These are phyloP conservation scores for Talaromyces sp. DNA, from an alignment of 2,329 filamentous ascomycete species.

Conservation along the genomic window DNA sequence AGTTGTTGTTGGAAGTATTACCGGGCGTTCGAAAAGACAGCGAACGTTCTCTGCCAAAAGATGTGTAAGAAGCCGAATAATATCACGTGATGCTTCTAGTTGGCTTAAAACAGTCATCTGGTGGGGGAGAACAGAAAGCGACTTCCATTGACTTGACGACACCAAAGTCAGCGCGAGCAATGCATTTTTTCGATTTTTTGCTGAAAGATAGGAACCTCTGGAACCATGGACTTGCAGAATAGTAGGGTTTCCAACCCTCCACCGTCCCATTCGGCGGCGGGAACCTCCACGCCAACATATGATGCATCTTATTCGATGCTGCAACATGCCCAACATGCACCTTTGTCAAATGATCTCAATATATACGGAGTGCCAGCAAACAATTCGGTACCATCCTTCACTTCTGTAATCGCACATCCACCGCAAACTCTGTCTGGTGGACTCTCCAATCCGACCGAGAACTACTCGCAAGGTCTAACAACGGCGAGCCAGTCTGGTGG, in stretches of 20 bases:
- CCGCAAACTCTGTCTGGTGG: not conserved
- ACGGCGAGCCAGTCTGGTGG: not conserved
- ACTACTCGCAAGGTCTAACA: not conserved
- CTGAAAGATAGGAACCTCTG: not conserved
- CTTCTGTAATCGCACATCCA: not conserved
- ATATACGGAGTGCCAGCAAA: not conserved
- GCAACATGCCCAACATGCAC: not conserved
- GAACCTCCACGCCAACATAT: constrained; percentile 13
- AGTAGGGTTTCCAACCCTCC: constrained; percentile 11
- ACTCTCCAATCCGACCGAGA: not conserved
- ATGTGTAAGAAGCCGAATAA: not conserved
- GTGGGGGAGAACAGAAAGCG: not conserved
- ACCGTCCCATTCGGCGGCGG: constrained; percentile 5
- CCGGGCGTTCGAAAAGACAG: not conserved
- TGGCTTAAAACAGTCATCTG: not conserved
- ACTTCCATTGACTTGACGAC: not conserved
- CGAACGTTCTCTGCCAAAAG: not conserved
- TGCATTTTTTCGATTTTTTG: not conserved
- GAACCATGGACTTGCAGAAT: constrained; percentile 14
- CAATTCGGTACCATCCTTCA: not conserved
- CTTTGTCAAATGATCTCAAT: not conserved
- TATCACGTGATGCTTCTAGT: constrained; percentile 4
- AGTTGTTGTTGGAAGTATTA: no score
- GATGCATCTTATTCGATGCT: constrained; percentile 14
- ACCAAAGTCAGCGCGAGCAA: not conserved